A percentile compares a stretch with the other conserved stretches of the same genome.
Conservation (phyloP, 352 stramenopile species). For the Phytopythium oedochilum region DNA sequence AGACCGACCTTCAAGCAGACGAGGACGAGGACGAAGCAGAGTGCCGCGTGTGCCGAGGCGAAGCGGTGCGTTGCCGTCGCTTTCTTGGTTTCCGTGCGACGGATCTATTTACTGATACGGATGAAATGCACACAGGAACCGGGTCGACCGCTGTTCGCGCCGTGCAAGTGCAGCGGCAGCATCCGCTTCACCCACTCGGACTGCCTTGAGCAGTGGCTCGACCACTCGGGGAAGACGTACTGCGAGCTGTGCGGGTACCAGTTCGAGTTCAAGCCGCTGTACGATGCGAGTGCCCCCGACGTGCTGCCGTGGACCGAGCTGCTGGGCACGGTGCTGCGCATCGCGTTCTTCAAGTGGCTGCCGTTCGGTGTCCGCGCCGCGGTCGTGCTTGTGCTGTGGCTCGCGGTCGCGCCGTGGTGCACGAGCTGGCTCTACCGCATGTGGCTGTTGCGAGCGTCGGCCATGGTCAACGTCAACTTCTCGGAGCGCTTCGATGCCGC, state of each 20-base stretch:
- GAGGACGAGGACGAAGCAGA: slow-evolving; percentile 84
- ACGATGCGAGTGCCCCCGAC: slow-evolving; percentile 82
- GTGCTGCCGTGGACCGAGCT: slow-evolving; percentile 88
- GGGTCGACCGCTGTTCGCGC: slow-evolving; percentile 68
- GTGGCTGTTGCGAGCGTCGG: slow-evolving; percentile 86
- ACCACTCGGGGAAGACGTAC: slow-evolving; percentile 88
- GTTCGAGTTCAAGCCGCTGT: slow-evolving; percentile 92
- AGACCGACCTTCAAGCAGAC: slow-evolving; percentile 8
- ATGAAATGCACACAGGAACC: slow-evolving; percentile 51
- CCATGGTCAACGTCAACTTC: slow-evolving; percentile 86
- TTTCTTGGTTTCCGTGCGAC: too few relatives aligned
- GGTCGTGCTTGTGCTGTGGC: slow-evolving; percentile 84
- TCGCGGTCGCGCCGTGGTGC: slow-evolving; percentile 84
- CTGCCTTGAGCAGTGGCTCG: slow-evolving; percentile 93
- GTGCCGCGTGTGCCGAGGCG: slow-evolving; percentile 92
- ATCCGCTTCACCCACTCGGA: slow-evolving; percentile 94
- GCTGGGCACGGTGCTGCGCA: slow-evolving; percentile 70
- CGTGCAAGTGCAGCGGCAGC: slow-evolving; percentile 93
- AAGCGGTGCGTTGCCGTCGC: slow-evolving; percentile 63
- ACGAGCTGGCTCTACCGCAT: slow-evolving; percentile 94
- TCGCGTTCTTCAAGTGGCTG: slow-evolving; percentile 85
- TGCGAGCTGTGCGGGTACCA: slow-evolving; percentile 92
- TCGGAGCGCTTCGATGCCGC: slow-evolving; percentile 63
- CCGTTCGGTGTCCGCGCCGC: slow-evolving; percentile 72
- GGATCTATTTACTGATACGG: slow-evolving; percentile 3